Percentiles rank a stretch among this genome's conserved stretches.
Evolutionary conservation across 2,329 filamentous ascomycete genomes (phyloP).

Genomic region (Stemphylium lycopersici): DNA sequence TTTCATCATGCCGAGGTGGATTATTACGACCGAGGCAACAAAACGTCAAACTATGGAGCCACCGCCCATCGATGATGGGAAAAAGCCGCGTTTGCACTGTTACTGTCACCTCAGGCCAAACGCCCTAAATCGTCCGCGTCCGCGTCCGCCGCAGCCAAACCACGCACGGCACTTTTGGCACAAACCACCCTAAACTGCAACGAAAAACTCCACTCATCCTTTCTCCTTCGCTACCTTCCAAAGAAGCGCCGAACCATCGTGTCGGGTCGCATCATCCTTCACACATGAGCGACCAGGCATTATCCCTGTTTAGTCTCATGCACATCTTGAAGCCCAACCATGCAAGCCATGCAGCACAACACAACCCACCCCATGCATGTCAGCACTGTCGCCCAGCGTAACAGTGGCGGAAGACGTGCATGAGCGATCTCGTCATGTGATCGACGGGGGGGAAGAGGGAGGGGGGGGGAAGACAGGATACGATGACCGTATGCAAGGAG

Average conservation of each 20-base stretch:
- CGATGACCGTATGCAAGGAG: background rate
- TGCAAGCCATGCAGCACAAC: constrained; percentile 16
- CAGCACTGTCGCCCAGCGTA: constrained; percentile 3
- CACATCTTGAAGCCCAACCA: constrained; percentile 12
- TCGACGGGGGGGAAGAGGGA: background rate
- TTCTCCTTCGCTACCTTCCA: background rate
- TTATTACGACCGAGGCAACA: background rate
- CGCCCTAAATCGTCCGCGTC: background rate
- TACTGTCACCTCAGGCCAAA: background rate
- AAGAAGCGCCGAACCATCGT: constrained; percentile 1
- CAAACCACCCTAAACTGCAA: background rate
- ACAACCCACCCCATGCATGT: constrained; percentile 9
- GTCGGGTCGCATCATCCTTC: background rate
- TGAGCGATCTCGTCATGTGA: constrained; percentile 6
- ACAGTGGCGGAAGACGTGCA: constrained; percentile 1
- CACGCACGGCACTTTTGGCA: background rate
- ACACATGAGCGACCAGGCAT: background rate
- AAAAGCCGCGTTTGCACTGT: no score
- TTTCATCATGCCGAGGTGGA: no score
- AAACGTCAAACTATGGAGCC: no score
- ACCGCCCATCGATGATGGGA: no score
- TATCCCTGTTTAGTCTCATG: background rate
- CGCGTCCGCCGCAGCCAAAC: background rate
- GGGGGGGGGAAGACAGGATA: background rate
- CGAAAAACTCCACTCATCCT: background rate